phyloP scores from a whole-genome alignment of 2,329 filamentous ascomycete genomes.

The Fusarium luffae region DNA sequence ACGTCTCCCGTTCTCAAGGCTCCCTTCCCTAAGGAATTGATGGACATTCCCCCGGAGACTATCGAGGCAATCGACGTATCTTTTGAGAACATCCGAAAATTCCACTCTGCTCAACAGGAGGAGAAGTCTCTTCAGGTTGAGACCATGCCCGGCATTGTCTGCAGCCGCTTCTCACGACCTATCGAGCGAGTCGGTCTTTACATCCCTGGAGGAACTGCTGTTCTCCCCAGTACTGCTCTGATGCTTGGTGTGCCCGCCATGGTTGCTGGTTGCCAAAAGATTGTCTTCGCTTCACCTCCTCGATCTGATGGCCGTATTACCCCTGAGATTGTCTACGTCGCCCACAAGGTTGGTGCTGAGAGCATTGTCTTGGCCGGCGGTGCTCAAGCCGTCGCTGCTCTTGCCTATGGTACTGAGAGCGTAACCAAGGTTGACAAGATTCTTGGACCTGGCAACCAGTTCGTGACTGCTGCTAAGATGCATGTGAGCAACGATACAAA shows the following conservation, averaged over 20 bases:
- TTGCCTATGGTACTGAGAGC: slow-evolving; percentile 96
- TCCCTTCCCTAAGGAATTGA: slow-evolving; percentile 85
- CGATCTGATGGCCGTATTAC: slow-evolving; percentile 90
- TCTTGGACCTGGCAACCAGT: slow-evolving; percentile 96
- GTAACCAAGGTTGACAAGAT: slow-evolving; percentile 99
- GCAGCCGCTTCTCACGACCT: slow-evolving; percentile 89
- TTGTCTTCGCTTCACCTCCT: slow-evolving; percentile 92
- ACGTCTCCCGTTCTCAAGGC: slow-evolving; percentile 90
- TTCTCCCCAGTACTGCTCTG: slow-evolving; percentile 95
- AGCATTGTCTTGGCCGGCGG: slow-evolving; percentile 96
- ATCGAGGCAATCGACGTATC: slow-evolving; percentile 93
- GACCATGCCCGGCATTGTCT: slow-evolving; percentile 97
- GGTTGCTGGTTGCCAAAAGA: slow-evolving; percentile 96
- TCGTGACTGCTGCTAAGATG: slow-evolving; percentile 99
- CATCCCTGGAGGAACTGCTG: slow-evolving; percentile 94
- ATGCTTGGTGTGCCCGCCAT: slow-evolving; percentile 98
- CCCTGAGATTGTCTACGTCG: slow-evolving; percentile 96
- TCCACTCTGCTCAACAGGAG: slow-evolving; percentile 92
- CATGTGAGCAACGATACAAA: slow-evolving; percentile 96
- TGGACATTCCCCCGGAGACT: slow-evolving; percentile 86
- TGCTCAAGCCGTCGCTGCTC: slow-evolving; percentile 92
- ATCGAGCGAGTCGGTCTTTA: slow-evolving; percentile 98
- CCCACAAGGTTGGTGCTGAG: slow-evolving; percentile 95
- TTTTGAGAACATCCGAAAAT: slow-evolving; percentile 92
- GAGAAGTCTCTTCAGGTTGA: slow-evolving; percentile 85